Base-by-base conservation (phyloP, 2,329 filamentous ascomycete genomes). In the Calonectria pseudoreteaudii region DNA sequence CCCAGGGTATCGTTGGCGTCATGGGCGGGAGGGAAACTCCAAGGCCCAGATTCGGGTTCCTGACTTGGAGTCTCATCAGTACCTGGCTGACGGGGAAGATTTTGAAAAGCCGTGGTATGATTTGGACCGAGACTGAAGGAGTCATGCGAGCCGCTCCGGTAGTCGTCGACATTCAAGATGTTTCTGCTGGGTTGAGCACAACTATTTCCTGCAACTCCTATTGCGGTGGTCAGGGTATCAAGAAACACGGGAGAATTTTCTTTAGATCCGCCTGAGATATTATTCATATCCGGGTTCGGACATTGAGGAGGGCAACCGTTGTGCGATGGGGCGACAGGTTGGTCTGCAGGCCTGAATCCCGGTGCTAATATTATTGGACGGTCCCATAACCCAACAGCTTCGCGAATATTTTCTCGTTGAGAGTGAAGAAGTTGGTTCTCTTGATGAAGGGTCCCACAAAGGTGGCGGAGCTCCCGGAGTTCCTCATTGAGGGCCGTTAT, bases 401-500 rank as follows among this genome's bases (percentile, higher is more conserved):
- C 50, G 49, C 66, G 66, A 2, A 68, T 38, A 30, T 36, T 41
- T 7, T 68, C 66, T 26, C 38, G 66, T 13, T 53, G 66, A 6
- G 50, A 56, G 28, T 68, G 66, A 34, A 68, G 50, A 16, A 58
- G 36, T 18, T 68, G 66, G 6, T 68, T 68, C 31, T 68, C 66
- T 14, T 68, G 66, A 11, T 68, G 58, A 13, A 68, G 50, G 26
- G 36, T 16, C 36, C 58, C 66, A 11, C 66, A 68, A 4, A 47
- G 7, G 50, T 58, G 50, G 18, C 66, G 34, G 8, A 68, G 50
- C 28, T 31, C 66, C 18, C 66, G 66, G 13, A 68, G 26, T 28
- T 68, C 66, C 9, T 68, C 66, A 26, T 47, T 53, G 26, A 68
- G 66, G 3, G 31, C 34, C 1, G 66, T 4, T n/a, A 38, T 56